Conservation (phyloP, 2,329 filamentous ascomycete species). For the Phoma sp. region DNA sequence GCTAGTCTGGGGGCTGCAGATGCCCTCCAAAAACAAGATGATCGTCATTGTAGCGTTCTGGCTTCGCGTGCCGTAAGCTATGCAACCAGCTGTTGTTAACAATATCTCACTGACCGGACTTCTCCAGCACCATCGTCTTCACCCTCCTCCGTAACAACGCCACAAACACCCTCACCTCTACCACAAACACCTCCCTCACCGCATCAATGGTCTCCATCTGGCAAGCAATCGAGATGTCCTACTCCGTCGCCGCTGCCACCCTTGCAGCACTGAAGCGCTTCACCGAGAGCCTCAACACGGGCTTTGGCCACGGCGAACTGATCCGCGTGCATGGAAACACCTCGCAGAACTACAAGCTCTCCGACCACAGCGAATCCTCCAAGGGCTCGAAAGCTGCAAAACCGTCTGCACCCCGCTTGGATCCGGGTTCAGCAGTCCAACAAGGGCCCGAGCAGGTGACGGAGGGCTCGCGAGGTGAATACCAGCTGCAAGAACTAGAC, state of each 20-base stretch:
- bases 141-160: conserved; percentile 11
- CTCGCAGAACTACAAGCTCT: conserved; percentile 16
- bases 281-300: conserved; percentile 21
- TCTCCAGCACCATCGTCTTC: conserved; percentile 12
- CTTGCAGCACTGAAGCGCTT: conserved; percentile 20
- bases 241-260: conserved; percentile 17
- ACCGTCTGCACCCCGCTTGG: neutral
- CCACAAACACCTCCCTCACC: conserved; percentile 7
- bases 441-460: neutral
- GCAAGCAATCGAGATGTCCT: conserved; percentile 20
- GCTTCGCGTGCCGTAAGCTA: conserved; percentile 21
- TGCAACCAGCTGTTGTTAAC: neutral
- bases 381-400: neutral
- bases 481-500: neutral
- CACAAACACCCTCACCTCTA: conserved; percentile 7
- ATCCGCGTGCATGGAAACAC: conserved; percentile 12
- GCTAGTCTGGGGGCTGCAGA: conserved; percentile 24
- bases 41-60: conserved; percentile 26
- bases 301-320: conserved; percentile 21
- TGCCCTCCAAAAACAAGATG: conserved; percentile 21
- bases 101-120: neutral
- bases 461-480: neutral
- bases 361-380: conserved; percentile 6
- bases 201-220: conserved; percentile 19
- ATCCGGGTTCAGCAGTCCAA: neutral